Evolutionary conservation across 139 green algal genomes (phyloP), one percentile per base, ranked within the genome.

Genomic region (Parachlorella kessleri): DNA sequence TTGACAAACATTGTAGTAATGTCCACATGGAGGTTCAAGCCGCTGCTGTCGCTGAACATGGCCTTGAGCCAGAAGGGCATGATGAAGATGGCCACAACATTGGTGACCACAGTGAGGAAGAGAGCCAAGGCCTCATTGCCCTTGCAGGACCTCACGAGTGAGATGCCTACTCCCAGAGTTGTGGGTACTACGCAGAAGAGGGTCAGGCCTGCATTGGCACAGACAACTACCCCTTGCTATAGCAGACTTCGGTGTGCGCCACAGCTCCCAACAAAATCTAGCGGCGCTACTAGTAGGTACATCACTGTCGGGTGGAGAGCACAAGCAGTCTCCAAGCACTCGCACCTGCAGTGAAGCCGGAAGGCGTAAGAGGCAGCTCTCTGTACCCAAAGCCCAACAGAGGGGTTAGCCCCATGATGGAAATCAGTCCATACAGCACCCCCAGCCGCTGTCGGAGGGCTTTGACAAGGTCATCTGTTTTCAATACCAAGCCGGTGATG

Each of bases 151-250:
- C 76, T 66, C 0, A 92, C 88, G 6, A 98, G 82, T 1, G 89
- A 77, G 3, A 94, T 91, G 26, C 91, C 91, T 1, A 88, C 88
- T 8, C 93, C 94, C 32, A 98, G 86, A 0, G 94, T 96, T 10
- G 94, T 97, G 4, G 94, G 94, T 30, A 93, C 89, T 14, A 78
- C 88, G 6, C 88, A 91, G 80, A 97, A 97, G 37, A 98, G 84
- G 18, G 92, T 90, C 9, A 98, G 84, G 6, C 94, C 94, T 10
- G 67, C 83, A 28, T 67, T 36, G 24, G 66, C 14, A n/a, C 30
- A 42, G 28, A 72, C 4, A 5, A 23, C 26, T 42, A 8, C n/a
- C n/a, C n/a, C n/a, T n/a, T n/a, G n/a, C n/a, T n/a, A n/a, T n/a
- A n/a, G n/a, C n/a, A n/a, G n/a, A n/a, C n/a, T n/a, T n/a, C n/a